These are phyloP conservation scores for Vicia sativa DNA, from an alignment of 306 rosid genomes.

Conservation along the genomic window DNA sequence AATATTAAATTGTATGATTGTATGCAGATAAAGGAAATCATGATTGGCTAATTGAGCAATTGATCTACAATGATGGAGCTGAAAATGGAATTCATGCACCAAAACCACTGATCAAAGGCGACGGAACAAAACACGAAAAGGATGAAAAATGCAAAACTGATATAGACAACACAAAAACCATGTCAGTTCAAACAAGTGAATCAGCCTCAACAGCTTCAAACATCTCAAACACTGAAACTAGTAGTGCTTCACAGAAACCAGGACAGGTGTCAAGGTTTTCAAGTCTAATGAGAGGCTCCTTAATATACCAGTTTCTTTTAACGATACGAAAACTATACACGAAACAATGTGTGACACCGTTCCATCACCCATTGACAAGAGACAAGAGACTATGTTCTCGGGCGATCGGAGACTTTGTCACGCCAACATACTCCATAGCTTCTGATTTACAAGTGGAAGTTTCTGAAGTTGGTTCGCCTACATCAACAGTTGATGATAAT, in stretches of 20 bases:
- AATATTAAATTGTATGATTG: slow-evolving; percentile 21
- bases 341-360: slow-evolving; percentile 45
- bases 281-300: slow-evolving; percentile 36
- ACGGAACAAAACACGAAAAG: too few relatives aligned
- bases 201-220: background rate
- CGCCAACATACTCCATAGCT: slow-evolving; percentile 74
- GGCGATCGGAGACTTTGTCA: slow-evolving; percentile 47
- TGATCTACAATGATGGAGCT: slow-evolving; percentile 41
- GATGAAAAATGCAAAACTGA: slow-evolving; percentile 23
- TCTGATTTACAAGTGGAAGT: slow-evolving; percentile 94
- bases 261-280: slow-evolving; percentile 20
- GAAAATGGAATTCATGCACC: slow-evolving; percentile 29
- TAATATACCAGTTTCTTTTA: slow-evolving; percentile 31
- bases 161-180: slow-evolving; percentile 34
- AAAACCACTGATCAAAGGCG: slow-evolving; percentile 26
- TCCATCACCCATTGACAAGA: slow-evolving; percentile 45
- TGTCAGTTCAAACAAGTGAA: slow-evolving; percentile 37
- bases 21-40: slow-evolving; percentile 68
- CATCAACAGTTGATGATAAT: slow-evolving; percentile 57
- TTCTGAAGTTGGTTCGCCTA: slow-evolving; percentile 78
- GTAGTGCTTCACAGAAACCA: slow-evolving; percentile 23
- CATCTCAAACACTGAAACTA: slow-evolving; percentile 28
- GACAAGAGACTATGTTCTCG: slow-evolving; percentile 46
- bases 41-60: slow-evolving; percentile 57
- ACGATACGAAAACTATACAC: slow-evolving; percentile 13